Evolutionary conservation across 2,329 filamentous ascomycete species (phyloP).

Genomic region (Cladophialophora yegresii): DNA sequence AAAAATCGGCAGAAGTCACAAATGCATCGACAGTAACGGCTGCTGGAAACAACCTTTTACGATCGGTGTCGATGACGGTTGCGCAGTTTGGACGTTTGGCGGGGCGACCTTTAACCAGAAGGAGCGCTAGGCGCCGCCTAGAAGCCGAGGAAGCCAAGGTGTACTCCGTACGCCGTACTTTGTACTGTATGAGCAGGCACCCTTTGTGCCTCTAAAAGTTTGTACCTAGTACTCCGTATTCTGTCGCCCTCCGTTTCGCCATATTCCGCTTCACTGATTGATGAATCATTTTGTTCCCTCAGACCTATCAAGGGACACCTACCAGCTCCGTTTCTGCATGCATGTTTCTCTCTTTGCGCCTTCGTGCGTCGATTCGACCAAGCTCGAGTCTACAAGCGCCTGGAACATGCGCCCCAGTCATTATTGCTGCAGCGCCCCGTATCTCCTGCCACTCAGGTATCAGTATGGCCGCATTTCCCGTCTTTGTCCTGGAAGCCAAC

Average conservation of each 20-base stretch:
- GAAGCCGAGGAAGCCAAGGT: not conserved
- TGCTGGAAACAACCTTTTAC: not conserved
- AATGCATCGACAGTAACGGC: not conserved
- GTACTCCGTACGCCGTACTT: no score
- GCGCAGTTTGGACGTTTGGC: not conserved
- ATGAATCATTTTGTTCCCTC: not conserved
- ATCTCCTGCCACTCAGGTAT: conserved; percentile 28
- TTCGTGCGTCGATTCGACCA: conserved; percentile 14
- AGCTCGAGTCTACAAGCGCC: conserved; percentile 26
- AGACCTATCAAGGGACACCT: not conserved
- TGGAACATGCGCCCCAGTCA: conserved; percentile 23
- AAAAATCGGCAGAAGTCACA: not conserved
- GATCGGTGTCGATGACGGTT: not conserved
- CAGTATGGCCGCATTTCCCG: conserved; percentile 1
- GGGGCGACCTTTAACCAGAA: not conserved
- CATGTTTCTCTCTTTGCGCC: conserved; percentile 18
- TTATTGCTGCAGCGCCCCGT: conserved; percentile 12
- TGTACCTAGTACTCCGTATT: no score
- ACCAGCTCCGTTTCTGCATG: conserved; percentile 7
- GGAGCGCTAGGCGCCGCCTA: not conserved
- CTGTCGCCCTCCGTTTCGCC: not conserved
- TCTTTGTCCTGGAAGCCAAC: conserved; percentile 9
- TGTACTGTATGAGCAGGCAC: not conserved
- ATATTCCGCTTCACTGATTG: not conserved
- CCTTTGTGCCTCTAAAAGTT: not conserved